Evolutionary conservation across 768 basidiomycete genomes (phyloP), one percentile per base, ranked within the genome.

Genomic region (Cytidiella melzeri): DNA sequence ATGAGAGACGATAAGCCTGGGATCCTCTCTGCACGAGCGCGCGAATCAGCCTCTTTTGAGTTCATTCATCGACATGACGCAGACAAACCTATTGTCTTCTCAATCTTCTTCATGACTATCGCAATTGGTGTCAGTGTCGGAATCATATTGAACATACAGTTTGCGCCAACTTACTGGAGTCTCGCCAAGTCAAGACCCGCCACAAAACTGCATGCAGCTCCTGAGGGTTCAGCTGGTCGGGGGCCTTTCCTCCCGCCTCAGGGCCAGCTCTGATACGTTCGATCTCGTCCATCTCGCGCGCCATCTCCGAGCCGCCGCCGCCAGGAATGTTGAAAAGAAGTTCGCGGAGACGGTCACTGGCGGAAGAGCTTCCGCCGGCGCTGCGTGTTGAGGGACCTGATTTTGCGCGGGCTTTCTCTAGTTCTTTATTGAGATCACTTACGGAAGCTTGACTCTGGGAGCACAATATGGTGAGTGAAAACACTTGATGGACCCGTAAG

Each of bases 141-240:
- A 18, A 24, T 28, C 13, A 39, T 10, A 13, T 45, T 7, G 41
- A 26, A 34, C 2, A n/a, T 43, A 13, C 5, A 23, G 24, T 13
- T 27, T 2, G n/a, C 18, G 9, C 13, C 1, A 13, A 43, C 43
- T 37, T 48, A 83, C 83, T 79, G 4, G 81, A 80, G 67, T 95
- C 92, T 43, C 91, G 74, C 69, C 94, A 94, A 23, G 73, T 81
- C 62, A 97, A 64, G 5, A 95, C 80, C 67, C 90, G 80, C 91
- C 92, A 94, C 19, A 94, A 67, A 2, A 83, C 80, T 1, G 77
- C 69, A 63, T 93, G 90, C 43, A 95, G 57, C 64, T 97, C 91
- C 66, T 94, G 89, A 3, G 93, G 92, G 45, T 69, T 81, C 91
- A 97, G 89, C 15, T 87, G 78, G 53, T 83, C 80, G 0, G 92